Evolutionary conservation across 352 stramenopile genomes (phyloP).

Genomic region (Blastocystis hominis): DNA sequence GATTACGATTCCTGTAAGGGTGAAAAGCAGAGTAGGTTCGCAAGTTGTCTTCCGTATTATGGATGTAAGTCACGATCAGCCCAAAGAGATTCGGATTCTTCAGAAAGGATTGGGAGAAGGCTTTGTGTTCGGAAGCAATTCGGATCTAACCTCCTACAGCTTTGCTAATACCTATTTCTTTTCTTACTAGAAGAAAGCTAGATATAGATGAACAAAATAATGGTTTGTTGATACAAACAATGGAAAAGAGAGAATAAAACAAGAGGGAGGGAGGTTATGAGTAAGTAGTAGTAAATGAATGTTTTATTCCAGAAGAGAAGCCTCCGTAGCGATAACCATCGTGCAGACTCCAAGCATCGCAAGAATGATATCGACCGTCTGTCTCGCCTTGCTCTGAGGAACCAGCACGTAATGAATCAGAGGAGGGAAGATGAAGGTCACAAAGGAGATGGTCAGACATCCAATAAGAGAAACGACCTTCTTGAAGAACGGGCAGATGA

Average conservation of each 20-base stretch:
- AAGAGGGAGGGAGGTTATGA: neutral
- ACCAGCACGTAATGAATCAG: constrained; percentile 46
- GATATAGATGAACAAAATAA: neutral
- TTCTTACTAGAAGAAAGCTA: neutral
- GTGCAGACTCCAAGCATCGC: constrained; percentile 35
- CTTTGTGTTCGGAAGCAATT: neutral
- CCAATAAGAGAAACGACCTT: constrained; percentile 34
- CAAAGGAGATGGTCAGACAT: constrained; percentile 54
- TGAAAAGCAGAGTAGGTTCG: neutral
- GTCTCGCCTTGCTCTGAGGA: constrained; percentile 12
- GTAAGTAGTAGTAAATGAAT: neutral
- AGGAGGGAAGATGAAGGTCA: constrained; percentile 55
- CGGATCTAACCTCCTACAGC: neutral
- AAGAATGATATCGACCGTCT: constrained; percentile 28
- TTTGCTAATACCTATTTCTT: constrained; percentile 7
- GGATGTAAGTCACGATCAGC: constrained; percentile 4
- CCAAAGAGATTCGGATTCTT: neutral
- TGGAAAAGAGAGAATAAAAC: neutral
- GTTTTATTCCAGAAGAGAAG: neutral
- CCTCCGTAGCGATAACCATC: constrained; percentile 44
- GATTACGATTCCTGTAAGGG: neutral
- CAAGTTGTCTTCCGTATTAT: constrained; percentile 30
- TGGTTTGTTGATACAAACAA: neutral
- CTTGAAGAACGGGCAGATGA: constrained; percentile 54
- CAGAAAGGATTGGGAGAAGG: neutral